Percentiles rank a stretch among this genome's conserved stretches.
These are phyloP conservation scores for Ogataea hybrid DNA, from an alignment of 1,139 yeast genomes.

Conservation along the genomic window DNA sequence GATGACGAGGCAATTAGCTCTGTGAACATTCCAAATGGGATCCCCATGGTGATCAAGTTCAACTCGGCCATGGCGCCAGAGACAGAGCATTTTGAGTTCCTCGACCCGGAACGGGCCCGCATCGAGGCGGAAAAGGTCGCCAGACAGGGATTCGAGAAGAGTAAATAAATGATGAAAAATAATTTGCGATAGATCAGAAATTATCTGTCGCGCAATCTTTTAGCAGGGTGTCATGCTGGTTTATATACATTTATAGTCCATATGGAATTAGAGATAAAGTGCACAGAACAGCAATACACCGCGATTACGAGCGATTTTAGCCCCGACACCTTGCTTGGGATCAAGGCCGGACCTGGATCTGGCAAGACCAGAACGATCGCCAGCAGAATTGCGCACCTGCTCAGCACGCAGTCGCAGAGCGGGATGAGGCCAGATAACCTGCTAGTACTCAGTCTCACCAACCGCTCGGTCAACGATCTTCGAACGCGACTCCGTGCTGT, in stretches of 20 bases:
- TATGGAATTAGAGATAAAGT: constrained; percentile 21
- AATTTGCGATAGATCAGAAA: constrained; percentile 4
- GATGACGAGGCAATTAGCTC: constrained; percentile 62
- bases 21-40: constrained; percentile 75
- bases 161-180: neutral
- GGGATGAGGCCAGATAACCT: constrained; percentile 49
- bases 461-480: constrained; percentile 61
- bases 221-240: neutral
- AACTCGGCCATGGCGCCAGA: constrained; percentile 41
- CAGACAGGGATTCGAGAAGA: constrained; percentile 48
- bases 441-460: constrained; percentile 67
- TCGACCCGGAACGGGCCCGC: constrained; percentile 70
- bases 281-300: constrained; percentile 29
- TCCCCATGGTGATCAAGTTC: constrained; percentile 52
- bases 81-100: constrained; percentile 46
- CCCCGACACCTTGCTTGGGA: constrained; percentile 42
- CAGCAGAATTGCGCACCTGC: constrained; percentile 48
- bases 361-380: constrained; percentile 71
- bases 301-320: constrained; percentile 25
- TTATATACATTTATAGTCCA: neutral
- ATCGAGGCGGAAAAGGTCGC: constrained; percentile 64
- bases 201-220: constrained; percentile 1
- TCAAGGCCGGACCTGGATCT: constrained; percentile 73
- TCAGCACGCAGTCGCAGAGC: constrained; percentile 34
- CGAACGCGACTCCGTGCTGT: constrained; percentile 36